phyloP scores from a whole-genome alignment of 768 basidiomycete genomes.

The Tephrocybe sp. region DNA sequence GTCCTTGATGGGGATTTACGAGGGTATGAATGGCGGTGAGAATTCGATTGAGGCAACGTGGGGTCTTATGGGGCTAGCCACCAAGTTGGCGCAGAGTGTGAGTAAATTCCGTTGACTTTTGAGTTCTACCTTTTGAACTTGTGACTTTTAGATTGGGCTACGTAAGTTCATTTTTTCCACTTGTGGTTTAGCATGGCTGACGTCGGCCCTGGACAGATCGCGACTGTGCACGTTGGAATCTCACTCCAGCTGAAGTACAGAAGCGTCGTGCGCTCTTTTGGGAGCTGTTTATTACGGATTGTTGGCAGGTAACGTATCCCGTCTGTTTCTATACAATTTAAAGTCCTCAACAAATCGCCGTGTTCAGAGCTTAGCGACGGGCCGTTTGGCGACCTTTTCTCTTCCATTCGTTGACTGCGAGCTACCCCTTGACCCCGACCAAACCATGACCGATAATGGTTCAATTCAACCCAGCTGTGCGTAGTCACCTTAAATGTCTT shows the following conservation, averaged over 20 bases:
- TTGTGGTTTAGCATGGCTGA: slow-evolving; percentile 1
- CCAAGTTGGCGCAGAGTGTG: slow-evolving; percentile 68
- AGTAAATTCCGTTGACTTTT: slow-evolving; percentile 23
- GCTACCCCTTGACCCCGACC: slow-evolving; percentile 57
- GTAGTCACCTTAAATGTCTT: slow-evolving; percentile 19
- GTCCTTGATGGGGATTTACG: slow-evolving; percentile 66
- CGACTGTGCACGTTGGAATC: slow-evolving; percentile 69
- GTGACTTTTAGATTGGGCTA: slow-evolving; percentile 52
- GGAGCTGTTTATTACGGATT: slow-evolving; percentile 73
- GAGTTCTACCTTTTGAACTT: slow-evolving; percentile 4
- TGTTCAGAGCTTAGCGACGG: slow-evolving; percentile 64
- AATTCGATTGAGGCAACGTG: slow-evolving; percentile 70
- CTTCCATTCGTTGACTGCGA: slow-evolving; percentile 74
- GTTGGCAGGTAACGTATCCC: slow-evolving; percentile 56
- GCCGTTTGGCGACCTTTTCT: slow-evolving; percentile 65
- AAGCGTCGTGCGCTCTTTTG: slow-evolving; percentile 70
- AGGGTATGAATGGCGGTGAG: slow-evolving; percentile 64
- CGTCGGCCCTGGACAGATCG: slow-evolving; percentile 44
- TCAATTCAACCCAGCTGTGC: slow-evolving; percentile 56
- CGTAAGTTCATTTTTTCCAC: slow-evolving; percentile 39
- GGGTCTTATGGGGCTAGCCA: slow-evolving; percentile 62
- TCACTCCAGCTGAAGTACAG: slow-evolving; percentile 60
- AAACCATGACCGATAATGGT: slow-evolving; percentile 58
- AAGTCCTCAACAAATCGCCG: neutral
- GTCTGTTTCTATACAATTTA: neutral